Evolutionary conservation across 2,329 filamentous ascomycete species (phyloP).

Genomic region (Ophiostoma ulmi): DNA sequence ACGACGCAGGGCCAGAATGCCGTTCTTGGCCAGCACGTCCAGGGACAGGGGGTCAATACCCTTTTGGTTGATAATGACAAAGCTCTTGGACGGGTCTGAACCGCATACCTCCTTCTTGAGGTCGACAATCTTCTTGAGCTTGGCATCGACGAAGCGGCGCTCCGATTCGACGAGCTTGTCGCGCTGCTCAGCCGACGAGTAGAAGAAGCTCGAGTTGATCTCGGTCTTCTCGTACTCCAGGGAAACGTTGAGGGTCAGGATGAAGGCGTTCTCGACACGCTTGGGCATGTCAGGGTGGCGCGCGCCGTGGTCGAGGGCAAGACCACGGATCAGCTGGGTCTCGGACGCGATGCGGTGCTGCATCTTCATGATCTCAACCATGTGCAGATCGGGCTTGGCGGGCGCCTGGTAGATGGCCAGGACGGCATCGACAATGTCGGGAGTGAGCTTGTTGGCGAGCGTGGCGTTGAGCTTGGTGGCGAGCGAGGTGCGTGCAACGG

Average conservation of each 20-base stretch:
- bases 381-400: slow-evolving; percentile 92
- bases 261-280: slow-evolving; percentile 88
- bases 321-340: slow-evolving; percentile 88
- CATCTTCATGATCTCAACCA: slow-evolving; percentile 99
- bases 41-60: slow-evolving; percentile 95
- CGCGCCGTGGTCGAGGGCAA: slow-evolving; percentile 91
- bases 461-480: slow-evolving; percentile 90
- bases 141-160: slow-evolving; percentile 89
- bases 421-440: slow-evolving; percentile 93
- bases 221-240: slow-evolving; percentile 98
- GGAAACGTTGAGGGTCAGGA: slow-evolving; percentile 92
- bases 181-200: slow-evolving; percentile 91
- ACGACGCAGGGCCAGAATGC: slow-evolving; percentile 86
- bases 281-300: slow-evolving; percentile 98
- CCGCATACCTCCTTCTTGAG: slow-evolving; percentile 97
- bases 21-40: slow-evolving; percentile 96
- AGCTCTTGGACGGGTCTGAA: slow-evolving; percentile 85
- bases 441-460: slow-evolving; percentile 84
- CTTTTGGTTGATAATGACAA: slow-evolving; percentile 99
- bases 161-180: slow-evolving; percentile 98
- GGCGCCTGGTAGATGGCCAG: slow-evolving; percentile 87
- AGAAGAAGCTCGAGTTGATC: slow-evolving; percentile 99
- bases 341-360: slow-evolving; percentile 95
- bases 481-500: slow-evolving; percentile 87
- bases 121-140: slow-evolving; percentile 94